phyloP scores from a whole-genome alignment of 805 yeast species.

The Dipodascopsis tothii region DNA sequence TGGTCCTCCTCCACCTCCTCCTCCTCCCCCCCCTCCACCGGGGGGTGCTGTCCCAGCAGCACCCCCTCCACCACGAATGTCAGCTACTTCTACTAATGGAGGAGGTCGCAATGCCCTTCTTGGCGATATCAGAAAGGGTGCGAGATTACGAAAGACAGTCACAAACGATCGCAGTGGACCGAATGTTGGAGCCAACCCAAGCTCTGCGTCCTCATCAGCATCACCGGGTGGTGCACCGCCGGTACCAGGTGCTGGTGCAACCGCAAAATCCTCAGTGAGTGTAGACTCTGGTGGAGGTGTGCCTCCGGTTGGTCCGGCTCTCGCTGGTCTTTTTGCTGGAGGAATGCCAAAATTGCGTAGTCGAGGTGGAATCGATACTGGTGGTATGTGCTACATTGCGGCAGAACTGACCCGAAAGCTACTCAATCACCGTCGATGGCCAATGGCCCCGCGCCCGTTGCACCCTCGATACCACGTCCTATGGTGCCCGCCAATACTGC shows the following conservation, averaged over 20 bases:
- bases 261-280: slow-evolving; percentile 19
- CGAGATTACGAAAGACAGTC: slow-evolving; percentile 48
- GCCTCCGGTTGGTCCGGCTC: slow-evolving; percentile 31
- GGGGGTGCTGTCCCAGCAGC: slow-evolving; percentile 8
- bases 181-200: slow-evolving; percentile 37
- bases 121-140: slow-evolving; percentile 76
- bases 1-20: slow-evolving; percentile 23
- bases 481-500: too few species aligned
- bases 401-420: too few species aligned
- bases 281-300: slow-evolving; percentile 19
- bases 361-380: slow-evolving; percentile 29
- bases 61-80: slow-evolving; percentile 15
- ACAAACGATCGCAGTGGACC: slow-evolving; percentile 67
- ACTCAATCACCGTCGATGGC: too few species aligned
- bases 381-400: slow-evolving; percentile 15
- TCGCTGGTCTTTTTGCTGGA: slow-evolving; percentile 67
- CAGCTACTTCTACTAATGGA: background rate
- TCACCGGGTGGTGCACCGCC: slow-evolving; percentile 24
- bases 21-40: slow-evolving; percentile 25
- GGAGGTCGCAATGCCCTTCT: slow-evolving; percentile 39
- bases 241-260: slow-evolving; percentile 12
- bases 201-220: slow-evolving; percentile 13
- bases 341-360: slow-evolving; percentile 69
- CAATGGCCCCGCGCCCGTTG: too few species aligned
- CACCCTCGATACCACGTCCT: too few species aligned